Percentiles rank a stretch among this genome's conserved stretches.
Conservation (phyloP, 305 asterid species). For the Fraxinus sp. region DNA sequence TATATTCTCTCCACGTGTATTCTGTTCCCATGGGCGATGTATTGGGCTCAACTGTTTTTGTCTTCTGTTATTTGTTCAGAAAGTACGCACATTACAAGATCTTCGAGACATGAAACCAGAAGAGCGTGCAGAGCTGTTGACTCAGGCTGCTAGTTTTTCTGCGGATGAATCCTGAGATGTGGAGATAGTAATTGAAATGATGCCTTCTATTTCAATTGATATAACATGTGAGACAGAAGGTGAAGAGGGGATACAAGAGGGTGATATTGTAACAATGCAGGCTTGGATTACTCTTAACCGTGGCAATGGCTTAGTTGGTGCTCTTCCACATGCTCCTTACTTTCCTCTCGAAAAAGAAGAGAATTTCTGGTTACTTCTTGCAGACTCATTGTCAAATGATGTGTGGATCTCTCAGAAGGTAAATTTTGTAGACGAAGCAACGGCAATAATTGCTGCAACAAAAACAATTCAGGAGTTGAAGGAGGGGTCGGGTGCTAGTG, state of each 20-base stretch:
- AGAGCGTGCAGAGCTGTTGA: constrained; percentile 79
- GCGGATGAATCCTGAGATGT: constrained; percentile 69
- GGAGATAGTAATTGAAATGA: constrained; percentile 87
- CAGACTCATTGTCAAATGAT: constrained; percentile 73
- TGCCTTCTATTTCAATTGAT: constrained; percentile 83
- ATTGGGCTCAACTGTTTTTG: constrained; percentile 6
- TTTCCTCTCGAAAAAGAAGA: constrained; percentile 86
- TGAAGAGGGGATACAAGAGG: constrained; percentile 97
- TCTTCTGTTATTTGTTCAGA: constrained; percentile 42
- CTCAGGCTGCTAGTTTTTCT: constrained; percentile 78
- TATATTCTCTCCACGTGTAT: not conserved
- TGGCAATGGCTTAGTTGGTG: constrained; percentile 62
- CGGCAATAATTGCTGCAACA: constrained; percentile 80
- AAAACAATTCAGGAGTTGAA: constrained; percentile 83
- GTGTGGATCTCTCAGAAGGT: constrained; percentile 96
- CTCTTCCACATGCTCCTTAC: constrained; percentile 87
- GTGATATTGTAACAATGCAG: constrained; percentile 89
- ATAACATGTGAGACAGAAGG: constrained; percentile 95
- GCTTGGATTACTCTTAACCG: constrained; percentile 89
- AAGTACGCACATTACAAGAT: constrained; percentile 87
- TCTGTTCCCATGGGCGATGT: constrained; percentile 4
- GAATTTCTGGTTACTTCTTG: constrained; percentile 86
- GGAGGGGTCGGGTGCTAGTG: constrained; percentile 87
- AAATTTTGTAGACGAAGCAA: constrained; percentile 87
- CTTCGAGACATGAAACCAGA: constrained; percentile 65